Percentiles rank a stretch among this genome's conserved stretches.
Evolutionary conservation across 257 asterid genomes (phyloP).

Genomic region (Apocynum venetum): DNA sequence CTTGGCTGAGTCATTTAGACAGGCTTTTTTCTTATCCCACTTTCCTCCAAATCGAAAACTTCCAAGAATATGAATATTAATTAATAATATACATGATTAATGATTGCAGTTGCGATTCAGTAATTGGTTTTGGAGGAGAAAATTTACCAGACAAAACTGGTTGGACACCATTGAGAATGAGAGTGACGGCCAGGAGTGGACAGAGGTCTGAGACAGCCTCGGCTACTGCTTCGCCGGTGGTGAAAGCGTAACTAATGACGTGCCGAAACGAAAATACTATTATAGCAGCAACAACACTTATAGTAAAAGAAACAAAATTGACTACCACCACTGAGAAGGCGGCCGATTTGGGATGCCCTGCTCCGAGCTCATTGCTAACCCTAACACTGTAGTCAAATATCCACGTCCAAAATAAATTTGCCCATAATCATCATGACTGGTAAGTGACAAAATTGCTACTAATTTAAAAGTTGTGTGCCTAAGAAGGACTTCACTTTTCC

Average conservation of each 20-base stretch:
- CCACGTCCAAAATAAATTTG: not conserved
- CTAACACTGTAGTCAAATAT: conserved; percentile 22
- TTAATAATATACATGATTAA: no score
- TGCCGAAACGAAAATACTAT: conserved; percentile 16
- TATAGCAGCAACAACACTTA: conserved; percentile 11
- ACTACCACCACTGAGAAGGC: conserved; percentile 23
- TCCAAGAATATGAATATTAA: no score
- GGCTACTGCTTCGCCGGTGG: conserved; percentile 21
- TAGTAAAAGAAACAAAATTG: conserved; percentile 18
- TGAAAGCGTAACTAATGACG: conserved; percentile 29
- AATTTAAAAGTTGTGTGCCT: no score
- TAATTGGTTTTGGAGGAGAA: not conserved
- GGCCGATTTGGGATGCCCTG: conserved; percentile 28
- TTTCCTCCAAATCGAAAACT: no score
- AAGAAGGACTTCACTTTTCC: no score
- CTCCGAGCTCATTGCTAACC: conserved; percentile 32
- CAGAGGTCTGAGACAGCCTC: conserved; percentile 28
- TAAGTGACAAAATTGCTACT: no score
- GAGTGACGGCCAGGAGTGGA: conserved; percentile 26
- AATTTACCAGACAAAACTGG: conserved; percentile 29
- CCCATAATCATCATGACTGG: no score
- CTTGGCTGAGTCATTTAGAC: no score
- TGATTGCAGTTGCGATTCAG: no score
- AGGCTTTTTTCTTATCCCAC: no score
- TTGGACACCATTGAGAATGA: conserved; percentile 31